phyloP scores from a whole-genome alignment of 371 early-diverging fungal genomes.

The Mortierella sp. region DNA sequence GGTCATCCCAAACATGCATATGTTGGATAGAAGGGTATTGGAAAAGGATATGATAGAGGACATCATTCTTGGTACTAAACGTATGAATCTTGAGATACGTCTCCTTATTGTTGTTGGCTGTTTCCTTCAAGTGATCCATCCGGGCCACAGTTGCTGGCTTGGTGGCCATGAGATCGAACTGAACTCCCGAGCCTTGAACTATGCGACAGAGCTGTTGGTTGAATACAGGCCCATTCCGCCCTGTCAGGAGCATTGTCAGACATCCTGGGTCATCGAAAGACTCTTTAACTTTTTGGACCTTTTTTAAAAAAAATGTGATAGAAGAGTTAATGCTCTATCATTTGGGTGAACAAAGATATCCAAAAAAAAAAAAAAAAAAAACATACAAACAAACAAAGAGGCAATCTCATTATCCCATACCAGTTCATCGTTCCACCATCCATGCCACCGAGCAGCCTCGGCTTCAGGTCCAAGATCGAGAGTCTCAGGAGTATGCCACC shows the following conservation, averaged over 20 bases:
- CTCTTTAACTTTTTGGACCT: slow-evolving; percentile 17
- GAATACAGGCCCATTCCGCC: slow-evolving; percentile 19
- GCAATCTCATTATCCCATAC: slow-evolving; percentile 25
- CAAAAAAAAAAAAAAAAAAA: not conserved
- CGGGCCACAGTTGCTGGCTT: slow-evolving; percentile 25
- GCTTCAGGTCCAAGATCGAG: slow-evolving; percentile 49
- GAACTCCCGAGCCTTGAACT: slow-evolving; percentile 18
- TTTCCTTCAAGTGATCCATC: slow-evolving; percentile 10
- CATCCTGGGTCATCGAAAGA: slow-evolving; percentile 22
- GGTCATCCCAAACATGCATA: slow-evolving; percentile 44
- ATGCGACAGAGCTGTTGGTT: slow-evolving; percentile 19
- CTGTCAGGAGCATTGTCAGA: slow-evolving; percentile 35
- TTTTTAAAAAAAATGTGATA: not conserved
- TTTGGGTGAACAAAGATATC: no score
- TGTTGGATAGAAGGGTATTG: slow-evolving; percentile 26
- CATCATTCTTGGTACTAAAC: slow-evolving; percentile 33
- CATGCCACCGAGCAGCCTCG: slow-evolving; percentile 23
- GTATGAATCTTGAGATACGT: slow-evolving; percentile 32
- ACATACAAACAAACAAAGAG: not conserved
- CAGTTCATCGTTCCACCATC: slow-evolving; percentile 45
- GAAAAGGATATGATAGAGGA: slow-evolving; percentile 27
- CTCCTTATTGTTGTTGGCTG: not conserved
- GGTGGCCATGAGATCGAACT: slow-evolving; percentile 36
- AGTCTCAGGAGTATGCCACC: slow-evolving; percentile 73
- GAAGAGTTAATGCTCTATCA: not conserved